Conservation (phyloP, 1,284 basidiomycete species). For the Nidula niveotomentosa region DNA sequence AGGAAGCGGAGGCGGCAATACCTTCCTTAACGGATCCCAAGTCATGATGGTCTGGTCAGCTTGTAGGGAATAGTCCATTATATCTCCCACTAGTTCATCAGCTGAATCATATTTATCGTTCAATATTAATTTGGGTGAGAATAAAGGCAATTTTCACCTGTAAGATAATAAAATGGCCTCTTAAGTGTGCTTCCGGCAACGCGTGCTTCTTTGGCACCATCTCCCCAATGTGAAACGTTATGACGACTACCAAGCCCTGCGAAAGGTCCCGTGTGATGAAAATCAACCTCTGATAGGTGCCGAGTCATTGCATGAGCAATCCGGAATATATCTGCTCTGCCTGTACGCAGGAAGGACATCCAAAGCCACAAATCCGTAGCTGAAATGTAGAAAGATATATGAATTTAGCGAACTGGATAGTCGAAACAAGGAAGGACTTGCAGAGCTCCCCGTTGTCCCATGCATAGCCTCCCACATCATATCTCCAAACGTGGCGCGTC, state of each 20-base stretch:
- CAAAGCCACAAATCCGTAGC: constrained; percentile 43
- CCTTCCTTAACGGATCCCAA: constrained; percentile 41
- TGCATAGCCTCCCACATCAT: constrained; percentile 41
- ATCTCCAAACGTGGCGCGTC: constrained; percentile 42
- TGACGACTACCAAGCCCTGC: constrained; percentile 40
- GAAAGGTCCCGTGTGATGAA: constrained; percentile 38
- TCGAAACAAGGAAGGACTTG: constrained; percentile 7
- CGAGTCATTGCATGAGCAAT: constrained; percentile 38
- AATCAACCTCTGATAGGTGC: constrained; percentile 40
- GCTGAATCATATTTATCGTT: constrained; percentile 15
- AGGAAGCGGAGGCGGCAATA: constrained; percentile 33
- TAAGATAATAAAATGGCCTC: constrained; percentile 39
- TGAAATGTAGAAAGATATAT: constrained; percentile 8
- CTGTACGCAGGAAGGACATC: constrained; percentile 42
- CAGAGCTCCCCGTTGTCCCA: constrained; percentile 39
- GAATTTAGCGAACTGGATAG: neutral
- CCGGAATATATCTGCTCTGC: constrained; percentile 37
- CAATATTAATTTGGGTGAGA: no score
- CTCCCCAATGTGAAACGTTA: constrained; percentile 44
- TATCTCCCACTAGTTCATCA: constrained; percentile 39
- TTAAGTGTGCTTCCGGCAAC: constrained; percentile 34
- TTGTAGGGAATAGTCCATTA: constrained; percentile 38
- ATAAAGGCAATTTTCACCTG: constrained; percentile 19
- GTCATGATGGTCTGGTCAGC: constrained; percentile 38
- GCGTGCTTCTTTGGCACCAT: constrained; percentile 43